Percentiles rank a stretch among this genome's conserved stretches.
These are phyloP conservation scores for Yamadazyma jaroonii DNA, from an alignment of 1,139 yeast genomes.

Conservation along the genomic window DNA sequence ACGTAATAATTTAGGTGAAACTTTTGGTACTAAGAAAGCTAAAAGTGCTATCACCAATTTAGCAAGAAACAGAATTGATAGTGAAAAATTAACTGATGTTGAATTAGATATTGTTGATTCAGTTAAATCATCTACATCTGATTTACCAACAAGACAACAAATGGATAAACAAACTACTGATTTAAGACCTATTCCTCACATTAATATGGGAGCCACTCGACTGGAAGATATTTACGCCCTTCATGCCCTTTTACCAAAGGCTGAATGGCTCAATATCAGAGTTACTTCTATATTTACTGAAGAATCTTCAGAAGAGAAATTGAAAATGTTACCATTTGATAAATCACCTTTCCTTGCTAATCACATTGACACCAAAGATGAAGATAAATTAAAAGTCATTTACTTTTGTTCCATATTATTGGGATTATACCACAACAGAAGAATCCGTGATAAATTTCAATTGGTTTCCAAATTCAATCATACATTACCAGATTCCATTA, in stretches of 20 bases:
- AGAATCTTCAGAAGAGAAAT: conserved; percentile 42
- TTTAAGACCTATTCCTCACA: conserved; percentile 83
- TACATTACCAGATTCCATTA: conserved; percentile 65
- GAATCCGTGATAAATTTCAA: conserved; percentile 57
- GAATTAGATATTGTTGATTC: conserved; percentile 82
- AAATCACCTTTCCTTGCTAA: conserved; percentile 54
- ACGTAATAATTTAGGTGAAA: conserved; percentile 86
- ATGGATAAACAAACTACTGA: conserved; percentile 50
- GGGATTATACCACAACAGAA: conserved; percentile 75
- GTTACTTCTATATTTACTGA: conserved; percentile 56
- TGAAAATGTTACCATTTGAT: conserved; percentile 58
- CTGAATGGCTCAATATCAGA: conserved; percentile 64
- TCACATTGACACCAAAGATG: conserved; percentile 47
- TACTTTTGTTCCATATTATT: conserved; percentile 77
- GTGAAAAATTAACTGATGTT: conserved; percentile 69
- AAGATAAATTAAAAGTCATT: conserved; percentile 62
- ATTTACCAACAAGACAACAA: conserved; percentile 67
- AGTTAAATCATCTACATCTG: conserved; percentile 67
- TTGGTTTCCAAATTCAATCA: conserved; percentile 58
- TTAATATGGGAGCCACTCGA: conserved; percentile 69
- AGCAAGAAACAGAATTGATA: conserved; percentile 82
- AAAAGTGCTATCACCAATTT: conserved; percentile 82
- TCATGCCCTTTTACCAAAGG: conserved; percentile 62
- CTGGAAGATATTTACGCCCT: conserved; percentile 84
- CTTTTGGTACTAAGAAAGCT: conserved; percentile 96